phyloP scores from a whole-genome alignment of 1,284 basidiomycete species.

The Ustilago sp. region DNA sequence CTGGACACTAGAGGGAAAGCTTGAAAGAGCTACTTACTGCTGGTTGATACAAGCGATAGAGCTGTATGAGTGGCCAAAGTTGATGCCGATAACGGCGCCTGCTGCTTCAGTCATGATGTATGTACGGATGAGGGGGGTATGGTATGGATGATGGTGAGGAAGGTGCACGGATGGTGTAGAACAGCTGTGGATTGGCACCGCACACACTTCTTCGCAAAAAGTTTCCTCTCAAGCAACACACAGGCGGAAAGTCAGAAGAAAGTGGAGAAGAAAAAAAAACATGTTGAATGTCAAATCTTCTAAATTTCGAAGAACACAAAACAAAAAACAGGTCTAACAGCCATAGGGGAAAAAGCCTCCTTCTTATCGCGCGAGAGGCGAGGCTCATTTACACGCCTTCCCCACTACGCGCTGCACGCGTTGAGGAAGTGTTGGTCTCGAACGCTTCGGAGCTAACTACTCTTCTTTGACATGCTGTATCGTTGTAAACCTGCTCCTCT shows the following conservation, averaged over 20 bases:
- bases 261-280: too few species aligned
- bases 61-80: constrained; percentile 95
- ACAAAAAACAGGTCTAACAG: background rate
- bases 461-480: too few species aligned
- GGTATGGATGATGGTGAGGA: constrained; percentile 3
- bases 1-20: background rate
- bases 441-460: background rate
- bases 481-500: background rate
- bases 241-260: background rate
- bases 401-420: constrained; percentile 2
- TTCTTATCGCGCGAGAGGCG: constrained; percentile 11
- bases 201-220: constrained; percentile 15
- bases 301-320: background rate
- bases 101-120: constrained; percentile 56
- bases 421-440: constrained; percentile 4
- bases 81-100: constrained; percentile 82
- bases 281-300: constrained; percentile 2
- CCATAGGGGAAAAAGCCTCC: background rate
- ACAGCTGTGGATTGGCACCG: background rate
- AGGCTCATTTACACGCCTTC: background rate
- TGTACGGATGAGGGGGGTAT: constrained; percentile 6
- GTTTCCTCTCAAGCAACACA: constrained; percentile 16
- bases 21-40: constrained; percentile 72
- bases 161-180: constrained; percentile 9
- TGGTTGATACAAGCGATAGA: constrained; percentile 96